Base-by-base conservation (phyloP, 2,329 filamentous ascomycete species). In the Curvularia lunata region DNA sequence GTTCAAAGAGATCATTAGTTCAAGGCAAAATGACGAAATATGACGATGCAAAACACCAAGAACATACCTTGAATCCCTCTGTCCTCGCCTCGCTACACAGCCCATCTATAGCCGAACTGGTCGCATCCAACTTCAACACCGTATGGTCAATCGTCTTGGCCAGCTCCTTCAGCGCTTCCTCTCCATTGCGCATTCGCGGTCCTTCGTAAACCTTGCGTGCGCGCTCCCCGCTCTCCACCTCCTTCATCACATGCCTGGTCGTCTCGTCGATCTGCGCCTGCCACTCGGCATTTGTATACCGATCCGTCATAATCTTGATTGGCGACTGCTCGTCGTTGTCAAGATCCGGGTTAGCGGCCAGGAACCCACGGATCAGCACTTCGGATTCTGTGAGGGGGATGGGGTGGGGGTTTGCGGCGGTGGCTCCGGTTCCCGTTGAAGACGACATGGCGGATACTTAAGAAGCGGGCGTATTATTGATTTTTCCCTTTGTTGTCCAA, bases 21-120 rank as follows among this genome's bases (percentile, higher is more conserved):
- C 19, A 37, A 28, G 23, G 5, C 40, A 16, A 18, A 16, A 7
- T 13, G n/a, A 10, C 8, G n/a, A 2, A 19, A 12, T 12, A 46
- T 13, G 6, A 27, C 25, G 25, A 27, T 27, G 28, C 8, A 30
- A 40, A 21, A 48, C 25, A 27, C 25, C 25, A 27, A 27, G 25
- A 25, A 32, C 72, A 25, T 69, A 81, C 80, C 65, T 79, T 80
- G 62, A 83, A 83, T 3, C 66, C 69, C 47, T 80, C 73, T 3
- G 77, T 73, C 48, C 76, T 75, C 4, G 85, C 85, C 75, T 87
- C 85, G 2, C 75, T 75, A 67, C 85, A 87, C 28, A 87, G 73
- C 9, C 69, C 73, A 69, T 85, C 82, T 55, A 88, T 81, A 56
- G 84, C 79, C 16, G 75, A 67, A 5, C 72, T 65, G 27, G 80